These are phyloP conservation scores for Cryptococcus sp. DNA, from an alignment of 1,284 basidiomycete genomes.

Conservation along the genomic window DNA sequence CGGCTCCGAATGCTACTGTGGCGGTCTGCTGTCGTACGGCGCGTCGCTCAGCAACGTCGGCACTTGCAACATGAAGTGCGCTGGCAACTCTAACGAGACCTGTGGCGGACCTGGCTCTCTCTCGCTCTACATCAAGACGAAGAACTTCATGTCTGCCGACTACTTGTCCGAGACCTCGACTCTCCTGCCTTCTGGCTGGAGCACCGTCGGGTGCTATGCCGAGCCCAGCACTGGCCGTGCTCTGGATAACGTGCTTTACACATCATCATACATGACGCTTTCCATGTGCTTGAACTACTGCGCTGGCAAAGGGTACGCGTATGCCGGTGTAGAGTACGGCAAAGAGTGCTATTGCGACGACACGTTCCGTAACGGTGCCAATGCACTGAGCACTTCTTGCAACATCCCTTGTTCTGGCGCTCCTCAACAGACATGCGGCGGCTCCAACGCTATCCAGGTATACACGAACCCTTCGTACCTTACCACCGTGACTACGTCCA, in stretches of 20 bases:
- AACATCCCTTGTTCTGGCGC: constrained; percentile 18
- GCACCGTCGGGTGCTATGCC: constrained; percentile 6
- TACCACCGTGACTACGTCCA: constrained; percentile 6
- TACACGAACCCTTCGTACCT: constrained; percentile 20
- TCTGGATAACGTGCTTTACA: constrained; percentile 7
- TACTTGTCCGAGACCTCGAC: not conserved
- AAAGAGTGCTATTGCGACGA: constrained; percentile 28
- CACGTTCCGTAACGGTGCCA: constrained; percentile 17
- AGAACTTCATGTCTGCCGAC: constrained; percentile 5
- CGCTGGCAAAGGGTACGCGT: constrained; percentile 20
- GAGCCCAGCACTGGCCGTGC: constrained; percentile 11
- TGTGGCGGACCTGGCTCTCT: constrained; percentile 16
- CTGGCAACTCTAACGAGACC: constrained; percentile 1
- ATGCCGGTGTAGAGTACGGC: constrained; percentile 26
- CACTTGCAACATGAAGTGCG: constrained; percentile 1
- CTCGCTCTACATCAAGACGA: constrained; percentile 9
- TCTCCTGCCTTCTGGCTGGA: constrained; percentile 8
- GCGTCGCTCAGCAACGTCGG: constrained; percentile 8
- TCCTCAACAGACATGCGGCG: constrained; percentile 10
- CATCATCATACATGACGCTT: constrained; percentile 14
- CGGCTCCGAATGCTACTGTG: constrained; percentile 35
- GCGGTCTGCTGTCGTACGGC: constrained; percentile 13
- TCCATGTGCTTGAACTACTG: constrained; percentile 27
- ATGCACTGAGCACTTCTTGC: constrained; percentile 7
- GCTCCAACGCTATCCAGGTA: constrained; percentile 14